Percentiles rank a stretch among this genome's conserved stretches.
Evolutionary conservation across 495 filamentous ascomycete genomes (phyloP).

Genomic region (Lophium mytilinum): DNA sequence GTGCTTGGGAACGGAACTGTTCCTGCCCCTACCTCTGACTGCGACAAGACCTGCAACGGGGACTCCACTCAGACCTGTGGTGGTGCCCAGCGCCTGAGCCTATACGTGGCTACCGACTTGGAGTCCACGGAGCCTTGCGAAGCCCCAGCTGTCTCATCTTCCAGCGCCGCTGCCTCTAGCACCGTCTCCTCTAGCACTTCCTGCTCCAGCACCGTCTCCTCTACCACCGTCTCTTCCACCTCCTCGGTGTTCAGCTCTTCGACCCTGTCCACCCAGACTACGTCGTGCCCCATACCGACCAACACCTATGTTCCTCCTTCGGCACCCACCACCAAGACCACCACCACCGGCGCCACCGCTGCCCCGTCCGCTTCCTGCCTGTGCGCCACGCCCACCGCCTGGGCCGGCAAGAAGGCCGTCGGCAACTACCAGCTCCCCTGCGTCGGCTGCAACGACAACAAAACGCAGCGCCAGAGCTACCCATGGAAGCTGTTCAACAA

Average conservation of each 20-base stretch:
- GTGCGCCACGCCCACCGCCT: constrained; percentile 1
- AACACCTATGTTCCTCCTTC: constrained; percentile 3
- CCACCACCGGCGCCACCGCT: not conserved
- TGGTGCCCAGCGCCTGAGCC: constrained; percentile 12
- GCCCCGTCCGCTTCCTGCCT: constrained; percentile 2
- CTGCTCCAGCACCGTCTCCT: not conserved
- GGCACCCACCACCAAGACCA: not conserved
- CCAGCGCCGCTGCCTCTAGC: not conserved
- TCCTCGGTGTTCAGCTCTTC: not conserved
- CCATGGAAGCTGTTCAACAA: constrained; percentile 7
- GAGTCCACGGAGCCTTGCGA: not conserved
- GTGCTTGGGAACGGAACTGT: constrained; percentile 43
- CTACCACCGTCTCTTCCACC: not conserved
- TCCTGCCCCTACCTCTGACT: constrained; percentile 22
- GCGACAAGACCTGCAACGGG: constrained; percentile 19
- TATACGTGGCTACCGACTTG: constrained; percentile 16
- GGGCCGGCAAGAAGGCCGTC: constrained; percentile 4
- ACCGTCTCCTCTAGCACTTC: not conserved
- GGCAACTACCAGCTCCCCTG: constrained; percentile 1
- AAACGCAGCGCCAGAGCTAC: not conserved
- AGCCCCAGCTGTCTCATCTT: not conserved
- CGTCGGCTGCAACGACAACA: constrained; percentile 7
- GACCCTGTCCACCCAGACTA: not conserved
- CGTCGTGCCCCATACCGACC: not conserved
- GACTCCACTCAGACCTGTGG: constrained; percentile 24